Base-by-base conservation (phyloP, 1,284 basidiomycete species). In the Ceratobasidium sp. region DNA sequence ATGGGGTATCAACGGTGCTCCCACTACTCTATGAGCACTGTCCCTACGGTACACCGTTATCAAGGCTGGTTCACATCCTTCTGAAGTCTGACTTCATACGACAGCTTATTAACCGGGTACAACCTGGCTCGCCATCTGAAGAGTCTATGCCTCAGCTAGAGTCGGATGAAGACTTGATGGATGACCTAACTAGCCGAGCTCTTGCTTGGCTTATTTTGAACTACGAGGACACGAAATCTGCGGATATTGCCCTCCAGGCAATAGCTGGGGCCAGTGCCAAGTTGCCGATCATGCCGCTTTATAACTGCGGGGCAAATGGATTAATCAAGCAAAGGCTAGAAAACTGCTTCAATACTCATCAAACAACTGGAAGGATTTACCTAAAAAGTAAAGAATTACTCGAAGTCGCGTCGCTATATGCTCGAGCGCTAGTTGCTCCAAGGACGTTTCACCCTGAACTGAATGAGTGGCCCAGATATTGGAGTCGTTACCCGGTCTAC, bases 221-320 rank as follows among this genome's bases (percentile, higher is more conserved):
- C 28, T 69, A 53, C 12, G 66, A 59, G 42, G 44, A 46, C 21
- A 38, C 53, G 0, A 33, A 36, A 23, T 42, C 66, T 1, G 66
- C 56, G 3, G 66, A 69, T 14, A 46, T 69, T 28, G 66, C 54
- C 1, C 25, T 69, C n/a, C 66, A 69, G 42, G 38, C 66, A n/a
- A 69, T 69, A 11, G 64, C 64, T 16, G 51, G 64, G 12, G 48
- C 64, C 11, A 38, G 25, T 18, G 11, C 21, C 12, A 33, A 30
- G 23, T 18, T 56, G 16, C 51, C 64, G 0, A 14, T n/a, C 9
- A 9, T 40, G 23, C 64, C 49, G 7, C 51, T 67, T 18, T 14
- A 5, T n/a, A 33, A 56, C 8, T 44, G 64, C 16, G 23, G 18
- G 1, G 33, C 64, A 1, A 7, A 18, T 36, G 1, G 12, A n/a